phyloP scores from a whole-genome alignment of 257 asterid genomes.

The Dorcoceras hygrometricum region DNA sequence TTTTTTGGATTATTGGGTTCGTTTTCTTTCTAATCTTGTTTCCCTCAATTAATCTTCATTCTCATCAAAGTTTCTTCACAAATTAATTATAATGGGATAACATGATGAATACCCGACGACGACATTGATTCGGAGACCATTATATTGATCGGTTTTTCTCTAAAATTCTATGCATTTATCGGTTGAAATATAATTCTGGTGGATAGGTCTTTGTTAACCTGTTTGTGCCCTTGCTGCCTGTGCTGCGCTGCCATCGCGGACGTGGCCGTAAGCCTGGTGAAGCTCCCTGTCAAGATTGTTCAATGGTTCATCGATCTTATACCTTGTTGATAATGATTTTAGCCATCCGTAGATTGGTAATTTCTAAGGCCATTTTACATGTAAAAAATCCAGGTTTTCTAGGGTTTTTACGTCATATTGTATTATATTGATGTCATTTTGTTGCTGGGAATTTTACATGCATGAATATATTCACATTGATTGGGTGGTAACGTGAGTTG shows the following conservation, averaged over 20 bases:
- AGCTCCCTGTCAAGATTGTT: conserved; percentile 43
- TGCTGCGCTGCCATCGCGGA: conserved; percentile 48
- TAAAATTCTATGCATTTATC: neutral
- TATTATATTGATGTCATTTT: too few species aligned
- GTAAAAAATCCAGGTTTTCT: too few species aligned
- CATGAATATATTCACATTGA: too few species aligned
- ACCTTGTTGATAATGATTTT: conserved; percentile 41
- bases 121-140: neutral
- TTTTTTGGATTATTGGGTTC: conserved; percentile 53
- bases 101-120: neutral
- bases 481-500: too few species aligned
- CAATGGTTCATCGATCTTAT: conserved; percentile 45
- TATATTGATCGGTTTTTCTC: neutral
- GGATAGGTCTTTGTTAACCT: conserved; percentile 36
- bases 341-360: neutral
- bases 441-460: too few species aligned
- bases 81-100: neutral
- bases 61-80: neutral
- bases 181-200: neutral
- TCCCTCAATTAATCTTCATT: neutral
- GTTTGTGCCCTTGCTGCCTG: conserved; percentile 57
- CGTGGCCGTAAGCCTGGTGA: conserved; percentile 37
- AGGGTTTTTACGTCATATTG: too few species aligned
- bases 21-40: neutral
- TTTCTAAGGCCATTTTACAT: too few species aligned